These are phyloP conservation scores for Paramecium octaurelia DNA, from an alignment of 73 alveolate genomes.

Conservation along the genomic window DNA sequence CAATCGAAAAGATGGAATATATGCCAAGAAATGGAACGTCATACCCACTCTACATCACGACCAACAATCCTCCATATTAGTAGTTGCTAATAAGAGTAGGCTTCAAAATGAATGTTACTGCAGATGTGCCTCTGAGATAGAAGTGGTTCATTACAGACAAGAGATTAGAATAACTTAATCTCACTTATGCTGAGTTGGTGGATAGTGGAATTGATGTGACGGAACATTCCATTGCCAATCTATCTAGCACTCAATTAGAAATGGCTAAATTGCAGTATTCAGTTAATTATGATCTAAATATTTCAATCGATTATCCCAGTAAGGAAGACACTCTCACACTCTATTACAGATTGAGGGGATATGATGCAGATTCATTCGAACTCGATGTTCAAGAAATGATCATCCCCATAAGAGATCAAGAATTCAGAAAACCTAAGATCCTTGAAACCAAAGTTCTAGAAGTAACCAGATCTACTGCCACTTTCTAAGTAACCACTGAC, in stretches of 20 bases:
- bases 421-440: not conserved
- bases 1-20: constrained; percentile 45
- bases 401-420: constrained; percentile 16
- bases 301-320: not conserved
- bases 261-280: constrained; percentile 24
- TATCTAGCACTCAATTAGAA: constrained; percentile 2
- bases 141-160: not conserved
- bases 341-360: not conserved
- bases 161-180: not conserved
- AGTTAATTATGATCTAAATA: not conserved
- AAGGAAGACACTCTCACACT: not conserved
- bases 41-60: constrained; percentile 48
- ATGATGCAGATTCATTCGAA: constrained; percentile 51
- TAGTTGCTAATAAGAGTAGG: constrained; percentile 9
- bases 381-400: not conserved
- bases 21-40: constrained; percentile 59
- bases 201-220: not conserved
- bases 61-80: constrained; percentile 59
- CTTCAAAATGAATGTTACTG: constrained; percentile 9
- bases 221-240: constrained; percentile 27
- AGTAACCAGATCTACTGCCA: constrained; percentile 57
- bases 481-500: constrained; percentile 35
- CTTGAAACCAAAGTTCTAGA: not conserved
- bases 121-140: constrained; percentile 4
- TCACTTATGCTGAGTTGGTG: not conserved